Conservation (phyloP, 176 grass and related monocot genomes). For the Dendrocalamus sinicus region DNA sequence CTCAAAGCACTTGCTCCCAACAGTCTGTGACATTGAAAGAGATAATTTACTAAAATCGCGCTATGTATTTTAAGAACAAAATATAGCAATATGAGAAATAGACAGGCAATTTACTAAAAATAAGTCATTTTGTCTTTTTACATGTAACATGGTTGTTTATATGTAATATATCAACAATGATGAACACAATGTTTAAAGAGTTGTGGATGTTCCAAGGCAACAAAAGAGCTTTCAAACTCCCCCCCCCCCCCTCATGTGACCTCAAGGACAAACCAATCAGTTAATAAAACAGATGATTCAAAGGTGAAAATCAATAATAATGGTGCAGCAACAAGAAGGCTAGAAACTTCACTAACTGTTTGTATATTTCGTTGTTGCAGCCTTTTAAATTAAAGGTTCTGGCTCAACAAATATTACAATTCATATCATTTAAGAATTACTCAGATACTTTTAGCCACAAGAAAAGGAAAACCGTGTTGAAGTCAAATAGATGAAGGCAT, state of each 20-base stretch:
- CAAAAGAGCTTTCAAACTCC: neutral
- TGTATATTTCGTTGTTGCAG: neutral
- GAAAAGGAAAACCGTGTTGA: neutral
- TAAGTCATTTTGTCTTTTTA: neutral
- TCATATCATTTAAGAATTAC: neutral
- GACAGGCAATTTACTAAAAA: neutral
- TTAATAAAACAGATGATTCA: neutral
- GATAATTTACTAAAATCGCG: neutral
- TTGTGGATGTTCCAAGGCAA: neutral
- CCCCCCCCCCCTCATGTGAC: neutral
- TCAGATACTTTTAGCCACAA: neutral
- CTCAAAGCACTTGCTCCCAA: constrained; percentile 88
- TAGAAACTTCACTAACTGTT: neutral
- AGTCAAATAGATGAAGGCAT: neutral
- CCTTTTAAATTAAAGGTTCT: neutral
- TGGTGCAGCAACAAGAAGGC: neutral
- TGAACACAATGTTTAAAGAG: neutral
- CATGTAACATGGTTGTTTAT: neutral
- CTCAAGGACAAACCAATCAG: neutral
- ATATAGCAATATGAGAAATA: neutral
- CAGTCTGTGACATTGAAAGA: constrained; percentile 52
- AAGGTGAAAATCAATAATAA: neutral
- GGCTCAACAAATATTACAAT: neutral
- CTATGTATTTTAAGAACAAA: neutral
- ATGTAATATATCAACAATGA: neutral